Evolutionary conservation across 805 yeast genomes (phyloP).

Genomic region (Lachancea sp.): DNA sequence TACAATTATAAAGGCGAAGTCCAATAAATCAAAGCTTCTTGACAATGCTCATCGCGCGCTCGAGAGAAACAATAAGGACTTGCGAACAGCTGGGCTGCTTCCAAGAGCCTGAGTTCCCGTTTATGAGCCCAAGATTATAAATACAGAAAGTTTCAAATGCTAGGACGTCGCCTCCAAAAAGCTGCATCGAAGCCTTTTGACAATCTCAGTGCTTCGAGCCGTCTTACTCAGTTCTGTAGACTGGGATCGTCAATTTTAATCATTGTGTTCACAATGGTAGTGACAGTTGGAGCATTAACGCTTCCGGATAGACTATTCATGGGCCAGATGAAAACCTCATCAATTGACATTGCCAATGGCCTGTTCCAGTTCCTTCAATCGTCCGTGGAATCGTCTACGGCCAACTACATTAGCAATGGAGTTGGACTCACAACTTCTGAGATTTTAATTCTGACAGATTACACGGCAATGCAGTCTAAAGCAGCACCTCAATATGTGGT

Average conservation of each 20-base stretch:
- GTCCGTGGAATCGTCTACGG: constrained; percentile 21
- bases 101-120: too few relatives aligned
- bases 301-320: constrained; percentile 19
- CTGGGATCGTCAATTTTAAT: constrained; percentile 18
- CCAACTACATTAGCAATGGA: constrained; percentile 25
- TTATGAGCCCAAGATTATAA: too few relatives aligned
- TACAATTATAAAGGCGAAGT: too few relatives aligned
- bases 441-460: constrained; percentile 22
- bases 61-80: too few relatives aligned
- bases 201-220: constrained; percentile 22
- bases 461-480: constrained; percentile 21
- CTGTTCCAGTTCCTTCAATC: constrained; percentile 19
- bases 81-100: too few relatives aligned
- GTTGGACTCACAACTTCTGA: constrained; percentile 30
- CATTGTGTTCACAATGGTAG: constrained; percentile 16
- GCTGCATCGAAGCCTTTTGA: constrained; percentile 15
- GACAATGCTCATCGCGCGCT: too few relatives aligned
- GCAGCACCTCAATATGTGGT: constrained; percentile 26
- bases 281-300: constrained; percentile 18
- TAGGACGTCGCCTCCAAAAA: constrained; percentile 3
- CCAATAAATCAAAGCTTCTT: too few relatives aligned
- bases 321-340: constrained; percentile 21
- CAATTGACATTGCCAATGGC: constrained; percentile 23
- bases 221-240: constrained; percentile 18
- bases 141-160: not conserved